These are phyloP conservation scores for Hanseniaspora lindneri DNA, from an alignment of 805 yeast species.

Conservation along the genomic window DNA sequence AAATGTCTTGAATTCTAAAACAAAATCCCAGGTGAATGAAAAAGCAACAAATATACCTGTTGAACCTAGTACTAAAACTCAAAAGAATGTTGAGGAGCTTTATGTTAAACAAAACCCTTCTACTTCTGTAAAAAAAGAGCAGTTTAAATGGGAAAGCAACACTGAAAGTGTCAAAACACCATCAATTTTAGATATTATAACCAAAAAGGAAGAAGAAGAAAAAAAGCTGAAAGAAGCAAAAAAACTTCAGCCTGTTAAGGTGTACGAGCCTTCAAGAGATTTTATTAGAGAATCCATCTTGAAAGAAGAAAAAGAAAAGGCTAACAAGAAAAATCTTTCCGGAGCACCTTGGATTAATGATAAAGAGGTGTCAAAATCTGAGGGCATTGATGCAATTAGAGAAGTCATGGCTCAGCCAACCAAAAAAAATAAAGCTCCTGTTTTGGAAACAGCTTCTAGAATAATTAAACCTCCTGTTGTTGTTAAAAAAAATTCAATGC, in stretches of 20 bases:
- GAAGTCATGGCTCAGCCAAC: background rate
- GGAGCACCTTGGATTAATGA: constrained; percentile 10
- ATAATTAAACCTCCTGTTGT: background rate
- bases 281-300: constrained; percentile 3
- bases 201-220: constrained; percentile 15
- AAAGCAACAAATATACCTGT: background rate
- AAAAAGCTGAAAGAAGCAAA: constrained; percentile 6
- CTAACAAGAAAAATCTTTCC: background rate
- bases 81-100: background rate
- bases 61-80: background rate
- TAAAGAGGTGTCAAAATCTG: background rate
- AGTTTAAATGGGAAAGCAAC: constrained; percentile 16
- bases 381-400: background rate
- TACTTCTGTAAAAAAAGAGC: constrained; percentile 19
- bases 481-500: background rate
- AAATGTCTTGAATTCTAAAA: too few relatives aligned
- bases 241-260: constrained; percentile 4
- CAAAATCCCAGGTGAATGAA: background rate
- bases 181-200: constrained; percentile 5
- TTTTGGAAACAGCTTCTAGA: background rate
- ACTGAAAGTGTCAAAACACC: constrained; percentile 17
- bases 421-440: background rate
- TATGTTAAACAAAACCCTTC: background rate
- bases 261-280: constrained; percentile 1
- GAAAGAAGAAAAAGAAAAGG: background rate